Base-by-base conservation (phyloP, 768 basidiomycete genomes). In the Filobasidium wieringae region DNA sequence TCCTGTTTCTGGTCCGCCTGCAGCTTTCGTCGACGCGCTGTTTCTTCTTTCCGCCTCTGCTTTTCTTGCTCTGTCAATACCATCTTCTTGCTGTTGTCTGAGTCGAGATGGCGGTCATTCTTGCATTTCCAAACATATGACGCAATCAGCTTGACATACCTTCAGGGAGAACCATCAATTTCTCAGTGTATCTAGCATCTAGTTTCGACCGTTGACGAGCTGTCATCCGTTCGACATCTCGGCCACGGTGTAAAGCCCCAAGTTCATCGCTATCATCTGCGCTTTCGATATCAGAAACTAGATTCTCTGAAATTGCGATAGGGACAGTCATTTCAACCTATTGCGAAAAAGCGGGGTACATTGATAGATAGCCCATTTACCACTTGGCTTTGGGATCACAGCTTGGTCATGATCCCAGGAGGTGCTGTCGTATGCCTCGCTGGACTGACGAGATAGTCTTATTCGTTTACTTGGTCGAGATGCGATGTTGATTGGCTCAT, bases 1-100 rank as follows among this genome's bases (percentile, higher is more conserved):
- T 72, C 70, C 37, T 65, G 60, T 56, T 66, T 69, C 60, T 73
- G 70, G 52, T 73, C 72, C 19, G 43, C 64, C 57, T 73, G 72
- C 32, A 71, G 57, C 37, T 73, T 73, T 24, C 72, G 57, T 40
- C 67, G 53, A 24, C 72, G 30, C 12, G 72, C 69, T n/a, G 61
- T 66, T 53, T 73, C 72, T 60, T 73, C 72, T 41, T 69, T 60
- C 34, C 62, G 62, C 51, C 66, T 53, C 24, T 60, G 39, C 34
- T 63, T 58, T 53, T 73, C 72, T n/a, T 66, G 64, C 39, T 73
- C 72, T 2, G 72, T 70, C 51, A 73, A 55, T 27, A 66, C 45
- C 57, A 67, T 63, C 54, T 69, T 69, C 32, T 68, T 66, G 15
- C 45, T 49, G 30, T 56, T 22, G 29, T 57, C 36, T 45, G 12